A percentile compares a stretch with the other conserved stretches of the same genome.
Evolutionary conservation across 768 basidiomycete species (phyloP).

Genomic region (Holtermannia corniformis): DNA sequence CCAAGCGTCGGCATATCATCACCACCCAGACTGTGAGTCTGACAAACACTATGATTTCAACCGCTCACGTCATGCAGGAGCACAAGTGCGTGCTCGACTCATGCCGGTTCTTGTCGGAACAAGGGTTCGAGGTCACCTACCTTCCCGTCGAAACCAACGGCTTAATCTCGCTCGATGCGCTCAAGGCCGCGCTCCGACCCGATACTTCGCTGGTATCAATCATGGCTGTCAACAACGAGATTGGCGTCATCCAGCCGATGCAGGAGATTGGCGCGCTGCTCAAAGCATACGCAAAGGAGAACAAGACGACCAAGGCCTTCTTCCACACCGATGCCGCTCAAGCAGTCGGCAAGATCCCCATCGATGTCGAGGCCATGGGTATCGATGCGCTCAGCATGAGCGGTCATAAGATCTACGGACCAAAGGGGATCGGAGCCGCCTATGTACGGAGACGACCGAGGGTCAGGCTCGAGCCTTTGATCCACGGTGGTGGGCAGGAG

Average conservation of each 20-base stretch:
- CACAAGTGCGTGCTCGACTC: conserved; percentile 99
- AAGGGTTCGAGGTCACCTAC: conserved; percentile 96
- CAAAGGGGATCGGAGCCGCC: conserved; percentile 88
- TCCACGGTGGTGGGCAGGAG: conserved; percentile 96
- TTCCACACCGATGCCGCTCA: conserved; percentile 98
- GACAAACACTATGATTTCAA: neutral
- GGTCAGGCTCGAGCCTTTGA: conserved; percentile 85
- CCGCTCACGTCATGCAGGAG: conserved; percentile 50
- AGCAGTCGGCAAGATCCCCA: conserved; percentile 77
- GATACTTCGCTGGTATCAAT: conserved; percentile 91
- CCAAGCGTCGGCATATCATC: conserved; percentile 85
- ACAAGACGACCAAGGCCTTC: conserved; percentile 56
- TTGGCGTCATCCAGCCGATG: conserved; percentile 93
- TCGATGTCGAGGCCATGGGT: conserved; percentile 92
- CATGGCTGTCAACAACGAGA: conserved; percentile 99
- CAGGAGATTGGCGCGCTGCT: conserved; percentile 84
- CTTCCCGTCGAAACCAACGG: conserved; percentile 87
- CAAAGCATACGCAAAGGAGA: conserved; percentile 55
- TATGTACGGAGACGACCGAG: conserved; percentile 88
- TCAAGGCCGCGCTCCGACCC: conserved; percentile 81
- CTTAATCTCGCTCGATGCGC: conserved; percentile 61
- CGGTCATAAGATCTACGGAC: conserved; percentile 96
- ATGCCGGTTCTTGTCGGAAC: conserved; percentile 85
- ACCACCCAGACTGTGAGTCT: conserved; percentile 78
- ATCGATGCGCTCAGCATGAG: conserved; percentile 89